Evolutionary conservation across 176 grass and related monocot genomes (phyloP).

Genomic region (Poa pratensis): DNA sequence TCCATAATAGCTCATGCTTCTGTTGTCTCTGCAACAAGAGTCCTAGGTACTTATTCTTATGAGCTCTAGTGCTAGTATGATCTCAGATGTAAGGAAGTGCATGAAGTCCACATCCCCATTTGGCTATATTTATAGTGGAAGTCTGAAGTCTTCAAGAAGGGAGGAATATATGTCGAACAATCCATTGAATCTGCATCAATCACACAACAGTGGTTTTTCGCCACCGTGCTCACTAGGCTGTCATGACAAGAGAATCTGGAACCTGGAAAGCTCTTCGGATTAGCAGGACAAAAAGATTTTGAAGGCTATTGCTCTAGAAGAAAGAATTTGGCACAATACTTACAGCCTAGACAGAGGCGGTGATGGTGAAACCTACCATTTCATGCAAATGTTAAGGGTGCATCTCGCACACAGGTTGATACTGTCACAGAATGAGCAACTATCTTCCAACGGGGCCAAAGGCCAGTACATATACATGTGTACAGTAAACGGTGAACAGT

Average conservation of each 20-base stretch:
- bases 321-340: slow-evolving; percentile 43
- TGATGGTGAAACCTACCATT: slow-evolving; percentile 32
- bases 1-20: slow-evolving; percentile 74
- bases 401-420: slow-evolving; percentile 49
- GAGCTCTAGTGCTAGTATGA: slow-evolving; percentile 26
- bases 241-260: slow-evolving; percentile 49
- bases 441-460: too few relatives aligned
- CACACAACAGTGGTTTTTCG: slow-evolving; percentile 41
- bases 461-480: too few relatives aligned
- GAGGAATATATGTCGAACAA: slow-evolving; percentile 55
- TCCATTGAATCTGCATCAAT: slow-evolving; percentile 58
- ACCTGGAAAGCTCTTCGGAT: slow-evolving; percentile 41
- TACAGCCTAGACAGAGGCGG: slow-evolving; percentile 28
- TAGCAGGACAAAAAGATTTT: slow-evolving; percentile 43
- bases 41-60: slow-evolving; percentile 27
- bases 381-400: slow-evolving; percentile 28
- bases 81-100: slow-evolving; percentile 34
- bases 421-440: too few relatives aligned
- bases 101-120: slow-evolving; percentile 46
- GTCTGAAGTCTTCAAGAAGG: slow-evolving; percentile 28
- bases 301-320: slow-evolving; percentile 46
- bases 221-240: slow-evolving; percentile 33
- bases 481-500: too few relatives aligned
- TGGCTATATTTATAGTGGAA: slow-evolving; percentile 74
- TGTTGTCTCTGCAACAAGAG: slow-evolving; percentile 38